These are phyloP conservation scores for Lactarius sanguifluus DNA, from an alignment of 768 basidiomycete species.

Conservation along the genomic window DNA sequence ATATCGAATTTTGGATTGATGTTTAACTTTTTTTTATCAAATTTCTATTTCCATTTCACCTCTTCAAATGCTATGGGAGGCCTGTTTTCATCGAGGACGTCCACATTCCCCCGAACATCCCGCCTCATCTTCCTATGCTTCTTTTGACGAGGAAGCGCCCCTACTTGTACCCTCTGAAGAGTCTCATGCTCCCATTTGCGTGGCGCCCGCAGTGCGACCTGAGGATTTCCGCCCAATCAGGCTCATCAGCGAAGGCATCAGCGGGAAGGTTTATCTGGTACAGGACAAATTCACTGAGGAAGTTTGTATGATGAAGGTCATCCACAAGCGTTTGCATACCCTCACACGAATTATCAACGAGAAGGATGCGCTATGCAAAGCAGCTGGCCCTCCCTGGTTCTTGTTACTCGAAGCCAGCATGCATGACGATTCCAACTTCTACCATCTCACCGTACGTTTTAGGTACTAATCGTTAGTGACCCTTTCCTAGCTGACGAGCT, in stretches of 20 bases:
- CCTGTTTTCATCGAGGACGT: background rate
- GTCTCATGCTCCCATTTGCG: background rate
- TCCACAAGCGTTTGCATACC: constrained; percentile 23
- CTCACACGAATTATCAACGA: constrained; percentile 17
- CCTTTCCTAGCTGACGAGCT: constrained; percentile 5
- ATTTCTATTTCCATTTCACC: background rate
- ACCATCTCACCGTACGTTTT: constrained; percentile 26
- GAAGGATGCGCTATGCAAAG: constrained; percentile 22
- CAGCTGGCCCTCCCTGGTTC: constrained; percentile 20
- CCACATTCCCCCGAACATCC: constrained; percentile 1
- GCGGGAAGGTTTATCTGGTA: constrained; percentile 27
- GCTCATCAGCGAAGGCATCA: constrained; percentile 26
- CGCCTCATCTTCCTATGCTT: background rate
- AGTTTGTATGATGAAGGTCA: constrained; percentile 23
- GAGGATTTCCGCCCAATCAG: constrained; percentile 23
- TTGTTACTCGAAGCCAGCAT: constrained; percentile 28
- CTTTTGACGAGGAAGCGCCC: constrained; percentile 19
- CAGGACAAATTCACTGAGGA: constrained; percentile 21
- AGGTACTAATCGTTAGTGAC: background rate
- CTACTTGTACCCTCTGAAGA: constrained; percentile 5
- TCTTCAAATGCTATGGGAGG: constrained; percentile 12
- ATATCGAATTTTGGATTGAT: constrained; percentile 1
- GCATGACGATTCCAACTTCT: constrained; percentile 30
- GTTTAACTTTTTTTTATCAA: constrained; percentile 1
- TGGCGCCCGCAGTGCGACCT: background rate